Evolutionary conservation across 768 basidiomycete species (phyloP), one percentile per base, ranked within the genome.

Genomic region (Tubosaeta brunneosetosa): DNA sequence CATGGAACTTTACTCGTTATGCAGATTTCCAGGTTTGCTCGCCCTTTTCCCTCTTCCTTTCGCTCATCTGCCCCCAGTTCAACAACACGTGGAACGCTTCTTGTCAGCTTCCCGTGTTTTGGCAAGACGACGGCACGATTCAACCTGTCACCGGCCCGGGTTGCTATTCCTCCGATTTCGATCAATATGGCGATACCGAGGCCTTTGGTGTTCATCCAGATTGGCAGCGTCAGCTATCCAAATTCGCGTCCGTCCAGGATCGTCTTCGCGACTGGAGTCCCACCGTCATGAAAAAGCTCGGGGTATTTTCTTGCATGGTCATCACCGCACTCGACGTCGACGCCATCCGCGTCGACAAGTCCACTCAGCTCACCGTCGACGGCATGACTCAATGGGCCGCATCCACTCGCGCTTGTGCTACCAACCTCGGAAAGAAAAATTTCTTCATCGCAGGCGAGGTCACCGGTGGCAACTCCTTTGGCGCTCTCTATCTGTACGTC

Each of bases 171-270:
- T 93, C 90, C 16, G 91, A 94, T 56, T 94, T 95, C 60, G 94
- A 97, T 70, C 93, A 95, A 55, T 97, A 88, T 60, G 94, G 94
- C 56, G 94, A 97, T 72, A 91, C 92, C 83, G 94, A 97, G 69
- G 94, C 94, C 57, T 95, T 95, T 66, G 94, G 94, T 85, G 93
- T 97, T 29, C 89, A 91, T 71, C 90, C 88, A 42, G 87, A 91
- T 72, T 93, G 84, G 88, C 82, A 95, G 65, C 93, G 94, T 78
- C 89, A 97, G 68, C 74, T 97, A 19, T 83, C 91, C 59, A 97
- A 97, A 66, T 95, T 95, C 69, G 92, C 94, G 34, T 94, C 93
- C 51, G 94, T 95, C 4, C 94, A 97, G 65, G 94, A 97, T 68
- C 90, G 94, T 79, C 82, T 95, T 34, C 81, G 93, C 42, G 94